Evolutionary conservation across 352 stramenopile genomes (phyloP).

Genomic region (Phytophthora boehmeriae): DNA sequence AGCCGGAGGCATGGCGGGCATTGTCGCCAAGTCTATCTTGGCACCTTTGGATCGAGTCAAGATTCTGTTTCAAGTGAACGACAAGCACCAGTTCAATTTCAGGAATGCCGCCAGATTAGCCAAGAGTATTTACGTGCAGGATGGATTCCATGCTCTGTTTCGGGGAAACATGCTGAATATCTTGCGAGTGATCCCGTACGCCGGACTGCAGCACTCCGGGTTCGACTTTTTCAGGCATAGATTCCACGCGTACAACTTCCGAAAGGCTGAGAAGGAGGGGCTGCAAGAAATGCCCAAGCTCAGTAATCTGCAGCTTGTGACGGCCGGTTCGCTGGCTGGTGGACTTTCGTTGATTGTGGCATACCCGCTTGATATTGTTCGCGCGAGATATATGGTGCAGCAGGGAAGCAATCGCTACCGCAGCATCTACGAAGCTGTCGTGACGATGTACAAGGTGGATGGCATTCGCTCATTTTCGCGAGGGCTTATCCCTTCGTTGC

Average conservation of each 20-base stretch:
- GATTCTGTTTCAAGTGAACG: conserved; percentile 87
- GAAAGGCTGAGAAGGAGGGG: conserved; percentile 42
- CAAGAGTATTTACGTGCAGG: conserved; percentile 69
- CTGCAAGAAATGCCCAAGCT: conserved; percentile 60
- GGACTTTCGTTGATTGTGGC: conserved; percentile 73
- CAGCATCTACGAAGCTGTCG: conserved; percentile 70
- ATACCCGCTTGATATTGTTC: conserved; percentile 85
- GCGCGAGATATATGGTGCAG: conserved; percentile 88
- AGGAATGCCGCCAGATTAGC: conserved; percentile 67
- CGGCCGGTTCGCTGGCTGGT: conserved; percentile 72
- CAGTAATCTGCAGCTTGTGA: conserved; percentile 77
- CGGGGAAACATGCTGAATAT: conserved; percentile 83
- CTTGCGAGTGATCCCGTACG: conserved; percentile 78
- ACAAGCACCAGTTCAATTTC: conserved; percentile 75
- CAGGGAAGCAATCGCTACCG: conserved; percentile 79
- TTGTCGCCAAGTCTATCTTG: conserved; percentile 77
- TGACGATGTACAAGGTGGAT: conserved; percentile 80
- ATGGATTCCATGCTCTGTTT: conserved; percentile 77
- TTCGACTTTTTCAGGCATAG: conserved; percentile 85
- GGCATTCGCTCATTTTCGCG: conserved; percentile 70
- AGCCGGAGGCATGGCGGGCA: conserved; percentile 70
- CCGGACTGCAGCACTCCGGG: conserved; percentile 80
- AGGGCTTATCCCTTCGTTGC: conserved; percentile 74
- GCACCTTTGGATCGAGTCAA: conserved; percentile 85
- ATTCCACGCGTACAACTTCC: conserved; percentile 82